phyloP scores from a whole-genome alignment of 1,139 yeast genomes.

The Suhomyces bolitotheri region DNA sequence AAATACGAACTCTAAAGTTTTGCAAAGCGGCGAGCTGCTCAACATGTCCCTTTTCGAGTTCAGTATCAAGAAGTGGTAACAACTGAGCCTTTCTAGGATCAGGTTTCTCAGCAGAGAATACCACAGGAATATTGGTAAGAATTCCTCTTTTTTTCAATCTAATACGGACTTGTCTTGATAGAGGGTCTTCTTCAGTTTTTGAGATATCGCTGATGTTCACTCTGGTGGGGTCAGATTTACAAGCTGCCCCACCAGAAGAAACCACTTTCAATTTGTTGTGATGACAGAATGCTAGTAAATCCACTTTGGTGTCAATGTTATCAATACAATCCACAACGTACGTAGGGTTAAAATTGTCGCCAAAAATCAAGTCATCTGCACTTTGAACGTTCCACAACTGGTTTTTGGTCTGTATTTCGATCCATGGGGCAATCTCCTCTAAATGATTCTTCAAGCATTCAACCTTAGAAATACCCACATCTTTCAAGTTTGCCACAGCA shows the following conservation, averaged over 20 bases:
- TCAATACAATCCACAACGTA: conserved; percentile 93
- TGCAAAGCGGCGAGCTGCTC: conserved; percentile 83
- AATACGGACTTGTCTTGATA: conserved; percentile 85
- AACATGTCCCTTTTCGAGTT: conserved; percentile 76
- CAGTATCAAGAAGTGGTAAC: conserved; percentile 79
- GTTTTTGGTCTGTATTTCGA: conserved; percentile 71
- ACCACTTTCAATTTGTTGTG: conserved; percentile 60
- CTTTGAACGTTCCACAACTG: conserved; percentile 71
- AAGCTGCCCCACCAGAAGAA: conserved; percentile 95
- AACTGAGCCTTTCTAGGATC: conserved; percentile 89
- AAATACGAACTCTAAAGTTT: conserved; percentile 87
- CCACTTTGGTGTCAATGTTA: conserved; percentile 92
- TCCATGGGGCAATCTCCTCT: conserved; percentile 85
- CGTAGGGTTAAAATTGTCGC: conserved; percentile 58
- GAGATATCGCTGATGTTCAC: conserved; percentile 47
- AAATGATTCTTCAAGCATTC: conserved; percentile 69
- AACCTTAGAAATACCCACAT: conserved; percentile 91
- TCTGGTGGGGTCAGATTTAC: conserved; percentile 54
- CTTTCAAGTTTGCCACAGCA: conserved; percentile 83
- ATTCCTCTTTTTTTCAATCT: conserved; percentile 80
- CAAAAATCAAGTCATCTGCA: conserved; percentile 60
- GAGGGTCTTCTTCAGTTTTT: conserved; percentile 84
- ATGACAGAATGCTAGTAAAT: conserved; percentile 73
- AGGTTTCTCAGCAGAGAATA: conserved; percentile 93
- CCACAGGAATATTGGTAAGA: conserved; percentile 74